Base-by-base conservation (phyloP, 768 basidiomycete genomes). In the Leucosporidium creatinivorum region DNA sequence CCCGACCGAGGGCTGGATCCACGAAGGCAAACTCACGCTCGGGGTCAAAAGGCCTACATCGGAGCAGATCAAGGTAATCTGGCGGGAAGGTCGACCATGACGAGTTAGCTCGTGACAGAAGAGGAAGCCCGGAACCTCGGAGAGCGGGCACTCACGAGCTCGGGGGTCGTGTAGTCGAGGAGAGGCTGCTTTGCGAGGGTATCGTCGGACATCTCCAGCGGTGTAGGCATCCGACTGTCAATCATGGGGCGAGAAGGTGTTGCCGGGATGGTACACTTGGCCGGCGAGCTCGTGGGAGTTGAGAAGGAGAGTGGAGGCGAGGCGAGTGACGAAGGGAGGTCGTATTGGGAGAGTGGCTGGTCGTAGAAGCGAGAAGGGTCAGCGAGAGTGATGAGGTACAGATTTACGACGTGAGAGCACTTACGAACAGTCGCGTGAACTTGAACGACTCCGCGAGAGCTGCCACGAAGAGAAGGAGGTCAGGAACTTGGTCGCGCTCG, bases 131-230 rank as follows among this genome's bases (percentile, higher is more conserved):
- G 39, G n/a, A n/a, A 44, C 13, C 8, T 10, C 39, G 39, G 39
- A 44, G 39, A 44, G 39, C 39, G 39, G 39, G 39, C 39, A 44
- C 39, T 44, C 39, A 97, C 94, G 71, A 94, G 81, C 81, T 97
- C 92, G 62, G 93, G 91, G 6, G 90, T 88, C 62, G 94, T 97
- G 77, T 96, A 93, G 78, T 98, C 94, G 51, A 94, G 91, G 15
- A 44, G 39, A 74, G 87, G 85, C 12, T 93, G 94, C 78, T 88
- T 91, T 77, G 84, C 82, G 56, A 84, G 84, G 73, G 91, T 86
- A 77, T 90, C 88, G 73, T 84, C 84, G 28, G 88, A 88, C 85
- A 94, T 91, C 72, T 80, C 82, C 78, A 74, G 56, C 33, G 66
- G 31, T 6, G 31, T 61, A 54, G 63, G 68, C 68, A 72, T 60